A percentile compares a stretch with the other conserved stretches of the same genome.
These are phyloP conservation scores for Fusarium phyllophilum DNA, from an alignment of 2,329 filamentous ascomycete genomes.

Conservation along the genomic window DNA sequence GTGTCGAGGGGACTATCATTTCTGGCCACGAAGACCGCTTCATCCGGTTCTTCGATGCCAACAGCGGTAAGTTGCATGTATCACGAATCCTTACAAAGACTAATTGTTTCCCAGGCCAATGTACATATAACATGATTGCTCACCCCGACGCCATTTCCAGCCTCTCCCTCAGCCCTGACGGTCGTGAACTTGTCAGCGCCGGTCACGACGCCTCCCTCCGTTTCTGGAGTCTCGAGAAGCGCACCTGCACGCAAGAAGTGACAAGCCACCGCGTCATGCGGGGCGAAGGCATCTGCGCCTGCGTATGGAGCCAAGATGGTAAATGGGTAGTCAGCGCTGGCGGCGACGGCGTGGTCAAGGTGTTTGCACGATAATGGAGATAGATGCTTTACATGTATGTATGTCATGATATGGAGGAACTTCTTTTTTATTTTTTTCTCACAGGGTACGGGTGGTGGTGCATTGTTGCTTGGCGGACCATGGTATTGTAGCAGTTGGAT, in stretches of 20 bases:
- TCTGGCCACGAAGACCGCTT: conserved; percentile 97
- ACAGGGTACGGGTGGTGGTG: conserved; percentile 8
- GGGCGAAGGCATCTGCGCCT: conserved; percentile 92
- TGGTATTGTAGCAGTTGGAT: conserved; percentile 25
- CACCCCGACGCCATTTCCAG: conserved; percentile 94
- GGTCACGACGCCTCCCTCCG: conserved; percentile 95
- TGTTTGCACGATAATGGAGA: conserved; percentile 66
- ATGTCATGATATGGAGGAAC: conserved; percentile 12
- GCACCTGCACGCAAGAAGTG: conserved; percentile 94
- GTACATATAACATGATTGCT: conserved; percentile 98
- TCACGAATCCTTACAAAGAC: neutral
- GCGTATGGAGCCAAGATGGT: conserved; percentile 96
- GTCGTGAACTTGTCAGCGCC: conserved; percentile 91
- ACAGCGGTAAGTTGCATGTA: conserved; percentile 83
- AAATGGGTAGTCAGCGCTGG: conserved; percentile 94
- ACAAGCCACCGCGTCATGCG: conserved; percentile 94
- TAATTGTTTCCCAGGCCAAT: conserved; percentile 76
- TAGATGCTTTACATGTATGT: conserved; percentile 2
- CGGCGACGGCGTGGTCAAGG: conserved; percentile 95
- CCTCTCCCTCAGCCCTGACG: conserved; percentile 90
- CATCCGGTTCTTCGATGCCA: conserved; percentile 97
- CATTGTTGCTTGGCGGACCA: conserved; percentile 25
- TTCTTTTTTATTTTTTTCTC: neutral
- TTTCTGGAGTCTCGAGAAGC: conserved; percentile 97
- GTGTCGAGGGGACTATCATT: conserved; percentile 92